Evolutionary conservation across 2,329 filamentous ascomycete species (phyloP).

Genomic region (Fusarium clavum): DNA sequence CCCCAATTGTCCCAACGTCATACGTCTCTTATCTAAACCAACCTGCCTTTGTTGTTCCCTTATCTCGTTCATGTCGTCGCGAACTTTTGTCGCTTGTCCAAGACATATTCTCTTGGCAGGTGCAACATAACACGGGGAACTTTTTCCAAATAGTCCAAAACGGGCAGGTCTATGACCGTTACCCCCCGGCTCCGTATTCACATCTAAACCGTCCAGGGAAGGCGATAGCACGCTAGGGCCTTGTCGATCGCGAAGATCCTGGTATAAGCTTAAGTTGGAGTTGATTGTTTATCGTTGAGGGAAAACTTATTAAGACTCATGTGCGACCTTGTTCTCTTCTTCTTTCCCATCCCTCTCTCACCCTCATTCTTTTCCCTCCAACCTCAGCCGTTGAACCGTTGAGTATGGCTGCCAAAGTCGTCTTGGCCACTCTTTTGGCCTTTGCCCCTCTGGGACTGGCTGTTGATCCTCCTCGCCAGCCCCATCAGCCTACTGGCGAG

Average conservation of each 20-base stretch:
- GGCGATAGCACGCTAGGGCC: slow-evolving; percentile 14
- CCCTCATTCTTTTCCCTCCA: not conserved
- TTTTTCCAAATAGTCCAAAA: slow-evolving; percentile 33
- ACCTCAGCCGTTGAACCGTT: not conserved
- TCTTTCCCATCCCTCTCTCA: not conserved
- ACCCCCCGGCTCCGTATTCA: not conserved
- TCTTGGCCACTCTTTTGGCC: slow-evolving; percentile 35
- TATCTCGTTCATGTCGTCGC: slow-evolving; percentile 1
- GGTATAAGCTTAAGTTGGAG: slow-evolving; percentile 34
- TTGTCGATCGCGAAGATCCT: slow-evolving; percentile 14
- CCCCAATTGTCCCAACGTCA: not conserved
- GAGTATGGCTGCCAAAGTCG: slow-evolving; percentile 23
- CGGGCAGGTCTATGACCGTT: slow-evolving; percentile 22
- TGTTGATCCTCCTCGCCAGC: slow-evolving; percentile 64
- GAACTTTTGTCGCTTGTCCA: slow-evolving; percentile 36
- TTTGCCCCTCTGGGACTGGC: slow-evolving; percentile 44
- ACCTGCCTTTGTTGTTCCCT: not conserved
- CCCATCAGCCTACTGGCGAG: slow-evolving; percentile 66
- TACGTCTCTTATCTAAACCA: not conserved
- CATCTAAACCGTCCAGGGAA: slow-evolving; percentile 37
- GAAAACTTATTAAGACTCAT: not conserved
- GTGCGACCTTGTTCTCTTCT: not conserved
- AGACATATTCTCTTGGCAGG: slow-evolving; percentile 29
- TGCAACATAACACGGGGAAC: slow-evolving; percentile 35
- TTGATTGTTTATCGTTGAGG: not conserved